Conservation (phyloP, 192 early-diverging fungal species). For the Phlyctochytrium bullatum region DNA sequence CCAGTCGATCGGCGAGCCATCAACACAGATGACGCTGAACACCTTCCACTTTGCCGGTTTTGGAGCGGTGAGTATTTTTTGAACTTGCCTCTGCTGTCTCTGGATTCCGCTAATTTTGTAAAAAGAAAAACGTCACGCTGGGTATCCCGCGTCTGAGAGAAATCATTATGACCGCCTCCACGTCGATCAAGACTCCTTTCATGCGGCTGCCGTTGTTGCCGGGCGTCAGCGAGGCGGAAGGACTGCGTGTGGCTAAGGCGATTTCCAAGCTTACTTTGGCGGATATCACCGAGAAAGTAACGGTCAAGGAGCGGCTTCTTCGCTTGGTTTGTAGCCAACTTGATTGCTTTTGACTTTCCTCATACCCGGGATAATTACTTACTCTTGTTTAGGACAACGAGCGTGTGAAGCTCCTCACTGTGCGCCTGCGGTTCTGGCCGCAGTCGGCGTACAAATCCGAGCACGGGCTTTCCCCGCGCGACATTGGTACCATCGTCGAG, state of each 20-base stretch:
- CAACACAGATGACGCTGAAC: constrained; percentile 99
- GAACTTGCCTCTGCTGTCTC: not conserved
- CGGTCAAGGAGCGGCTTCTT: constrained; percentile 71
- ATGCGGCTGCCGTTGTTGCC: constrained; percentile 83
- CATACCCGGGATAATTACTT: not conserved
- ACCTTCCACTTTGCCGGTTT: constrained; percentile 96
- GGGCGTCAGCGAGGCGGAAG: constrained; percentile 55
- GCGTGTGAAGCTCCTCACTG: constrained; percentile 73
- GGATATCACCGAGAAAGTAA: constrained; percentile 84
- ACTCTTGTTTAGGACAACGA: not conserved
- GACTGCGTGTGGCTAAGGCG: constrained; percentile 68
- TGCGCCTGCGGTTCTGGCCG: constrained; percentile 84
- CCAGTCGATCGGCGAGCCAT: constrained; percentile 97
- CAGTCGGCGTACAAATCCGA: constrained; percentile 73
- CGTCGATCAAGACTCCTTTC: constrained; percentile 83
- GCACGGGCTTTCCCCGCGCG: constrained; percentile 64
- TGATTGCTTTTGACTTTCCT: constrained; percentile 3
- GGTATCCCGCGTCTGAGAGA: constrained; percentile 99
- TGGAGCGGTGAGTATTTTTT: constrained; percentile 61
- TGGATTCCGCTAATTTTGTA: constrained; percentile 1
- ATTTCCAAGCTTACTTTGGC: constrained; percentile 73
- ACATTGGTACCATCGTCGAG: constrained; percentile 76
- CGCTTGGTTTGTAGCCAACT: constrained; percentile 15
- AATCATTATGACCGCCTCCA: constrained; percentile 98
- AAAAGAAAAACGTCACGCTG: constrained; percentile 91